Evolutionary conservation across 768 basidiomycete species (phyloP), one percentile per base, ranked within the genome.

Genomic region (Suillus tomentosus): DNA sequence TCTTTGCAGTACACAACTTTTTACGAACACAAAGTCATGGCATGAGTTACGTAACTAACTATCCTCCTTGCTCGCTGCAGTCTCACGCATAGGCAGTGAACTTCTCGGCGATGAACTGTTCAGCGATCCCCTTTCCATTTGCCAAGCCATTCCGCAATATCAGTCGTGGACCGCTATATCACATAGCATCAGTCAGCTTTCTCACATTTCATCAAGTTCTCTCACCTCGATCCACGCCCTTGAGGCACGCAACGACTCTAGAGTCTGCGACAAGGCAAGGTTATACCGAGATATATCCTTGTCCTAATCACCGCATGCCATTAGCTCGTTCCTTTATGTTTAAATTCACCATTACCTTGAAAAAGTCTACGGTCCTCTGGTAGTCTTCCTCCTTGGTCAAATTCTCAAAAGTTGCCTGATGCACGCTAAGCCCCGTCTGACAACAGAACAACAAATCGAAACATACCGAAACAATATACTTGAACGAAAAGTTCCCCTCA

Each of bases 361-460:
- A 98, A 82, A 93, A 96, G 5, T 77, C 83, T 60, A 82, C 82
- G 15, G 87, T 81, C 24, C 79, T 80, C 60, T 86, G 77, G 48
- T 84, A 81, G 77, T 97, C 96, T 64, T 85, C 75, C 66, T 88
- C 78, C 24, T 85, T 86, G n/a, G 89, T 85, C 62, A 96, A 79
- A 37, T 77, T 76, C 34, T 73, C 72, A 73, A 84, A 76, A 10
- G 77, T 66, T 39, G 68, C 71, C 76, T 84, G 62, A 60, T 62
- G 27, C 45, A 71, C 71, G 68, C 19, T 13, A 74, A 39, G 34
- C 66, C 54, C 27, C n/a, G 36, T 36, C 42, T 22, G n/a, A 65
- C 24, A 57, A 5, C 42, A 51, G 24, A n/a, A 24, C 61, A 59
- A 5, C 6, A 31, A 42, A 7, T 14, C 57, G 24, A 42, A 37